Base-by-base conservation (phyloP, 768 basidiomycete genomes). In the Pulveroboletus frians region DNA sequence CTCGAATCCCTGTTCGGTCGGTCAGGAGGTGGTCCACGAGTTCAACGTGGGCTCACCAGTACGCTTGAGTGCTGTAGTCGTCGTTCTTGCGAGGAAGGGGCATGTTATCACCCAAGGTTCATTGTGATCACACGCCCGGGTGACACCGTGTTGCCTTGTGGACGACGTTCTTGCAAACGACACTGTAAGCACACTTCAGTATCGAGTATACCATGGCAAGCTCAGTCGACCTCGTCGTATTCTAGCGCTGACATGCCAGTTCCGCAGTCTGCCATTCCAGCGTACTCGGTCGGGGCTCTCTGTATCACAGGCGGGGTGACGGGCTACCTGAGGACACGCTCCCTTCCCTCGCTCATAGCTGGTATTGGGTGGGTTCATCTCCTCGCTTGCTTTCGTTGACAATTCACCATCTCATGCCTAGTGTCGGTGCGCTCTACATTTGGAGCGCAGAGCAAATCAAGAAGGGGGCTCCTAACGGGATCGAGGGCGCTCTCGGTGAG, bases 331-430 rank as follows among this genome's bases (percentile, higher is more conserved):
- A 74, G 79, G 56, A 87, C 83, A 51, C 78, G 83, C 20, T 92
- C 88, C 29, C 72, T 92, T 27, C 91, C 90, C 6, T 92, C 91
- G 11, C 65, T 92, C 36, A 80, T 92, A 17, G 90, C 90, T 49
- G 90, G 90, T 34, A 77, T 89, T 38, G 75, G 84, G 88, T 91
- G 58, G 37, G 81, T 65, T 43, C 46, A 31, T 32, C 30, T 13
- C 13, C 27, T 18, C 43, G 17, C 18, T 11, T 15, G 10, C 6
- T 31, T 18, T 27, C 6, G 14, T 14, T 9, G 21, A 27, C 13
- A 21, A 14, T 31, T 50, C 54, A 51, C 44, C 17, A 38, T 38
- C 26, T 29, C 26, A 7, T 0, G 53, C 50, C 17, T 29, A 89
- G 88, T 57, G 88, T 92, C 39, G 90, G 89, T 51, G 70, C 79